These are phyloP conservation scores for Knufia fluminis DNA, from an alignment of 2,329 filamentous ascomycete genomes.

Conservation along the genomic window DNA sequence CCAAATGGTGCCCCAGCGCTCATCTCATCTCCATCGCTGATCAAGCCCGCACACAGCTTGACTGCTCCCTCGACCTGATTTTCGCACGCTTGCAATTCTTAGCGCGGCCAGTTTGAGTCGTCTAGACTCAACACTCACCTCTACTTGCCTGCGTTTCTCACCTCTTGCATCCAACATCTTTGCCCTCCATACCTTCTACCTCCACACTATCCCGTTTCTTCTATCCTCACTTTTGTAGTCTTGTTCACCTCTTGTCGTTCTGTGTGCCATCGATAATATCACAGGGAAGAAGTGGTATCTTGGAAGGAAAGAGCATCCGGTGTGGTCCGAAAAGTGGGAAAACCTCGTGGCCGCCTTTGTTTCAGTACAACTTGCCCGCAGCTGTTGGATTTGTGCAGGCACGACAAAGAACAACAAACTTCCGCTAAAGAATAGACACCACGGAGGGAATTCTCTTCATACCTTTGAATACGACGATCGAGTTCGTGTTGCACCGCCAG, in stretches of 20 bases:
- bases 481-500: constrained; percentile 6
- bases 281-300: constrained; percentile 2
- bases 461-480: neutral
- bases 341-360: neutral
- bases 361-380: neutral
- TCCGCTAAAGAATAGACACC: neutral
- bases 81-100: no score
- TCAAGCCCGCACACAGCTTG: constrained; percentile 1
- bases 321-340: neutral
- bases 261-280: constrained; percentile 7
- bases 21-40: neutral
- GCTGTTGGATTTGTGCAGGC: neutral
- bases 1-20: no score
- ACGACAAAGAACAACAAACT: neutral
- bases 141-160: neutral
- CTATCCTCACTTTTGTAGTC: neutral
- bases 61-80: no score
- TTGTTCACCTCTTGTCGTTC: neutral
- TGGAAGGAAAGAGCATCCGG: neutral
- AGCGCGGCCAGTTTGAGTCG: neutral
- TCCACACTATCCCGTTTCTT: neutral
- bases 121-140: constrained; percentile 5
- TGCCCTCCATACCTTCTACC: neutral
- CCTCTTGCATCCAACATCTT: constrained; percentile 1
- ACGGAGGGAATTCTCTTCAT: neutral